Evolutionary conservation across 139 green algal species (phyloP).

Genomic region (Deuterostichococcus epilithicus): DNA sequence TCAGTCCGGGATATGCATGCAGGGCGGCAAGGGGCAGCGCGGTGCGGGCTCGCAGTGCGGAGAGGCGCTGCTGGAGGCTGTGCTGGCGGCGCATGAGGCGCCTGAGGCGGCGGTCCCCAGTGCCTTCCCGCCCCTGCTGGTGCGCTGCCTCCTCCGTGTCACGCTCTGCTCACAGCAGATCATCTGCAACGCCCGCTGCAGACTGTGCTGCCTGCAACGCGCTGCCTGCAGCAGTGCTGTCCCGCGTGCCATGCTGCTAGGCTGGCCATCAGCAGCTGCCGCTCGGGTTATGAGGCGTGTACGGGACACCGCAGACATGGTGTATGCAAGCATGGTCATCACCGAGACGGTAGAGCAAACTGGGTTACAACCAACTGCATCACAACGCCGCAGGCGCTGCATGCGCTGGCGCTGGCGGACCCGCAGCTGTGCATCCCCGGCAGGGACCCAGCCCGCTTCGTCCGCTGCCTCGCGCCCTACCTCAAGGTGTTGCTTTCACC

Average conservation of each 20-base stretch:
- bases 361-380: too few relatives aligned
- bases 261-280: neutral
- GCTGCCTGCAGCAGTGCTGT: too few relatives aligned
- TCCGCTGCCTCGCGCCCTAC: slow-evolving; percentile 68
- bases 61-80: slow-evolving; percentile 3
- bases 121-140: neutral
- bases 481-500: slow-evolving; percentile 29
- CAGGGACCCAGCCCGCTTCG: slow-evolving; percentile 47
- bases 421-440: slow-evolving; percentile 43
- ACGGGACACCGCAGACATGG: too few relatives aligned
- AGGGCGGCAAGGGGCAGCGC: neutral
- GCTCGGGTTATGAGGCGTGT: neutral
- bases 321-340: too few relatives aligned
- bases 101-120: neutral
- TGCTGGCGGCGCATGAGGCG: slow-evolving; percentile 7
- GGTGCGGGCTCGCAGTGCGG: slow-evolving; percentile 3
- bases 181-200: too few relatives aligned
- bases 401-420: slow-evolving; percentile 64
- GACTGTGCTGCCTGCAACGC: neutral
- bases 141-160: too few relatives aligned
- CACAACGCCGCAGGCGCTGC: slow-evolving; percentile 68
- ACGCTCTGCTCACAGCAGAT: slow-evolving; percentile 1
- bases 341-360: too few relatives aligned
- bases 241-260: too few relatives aligned
- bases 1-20: too few relatives aligned